Conservation (phyloP, 2,329 filamentous ascomycete species). For the Aspergillus latus region DNA sequence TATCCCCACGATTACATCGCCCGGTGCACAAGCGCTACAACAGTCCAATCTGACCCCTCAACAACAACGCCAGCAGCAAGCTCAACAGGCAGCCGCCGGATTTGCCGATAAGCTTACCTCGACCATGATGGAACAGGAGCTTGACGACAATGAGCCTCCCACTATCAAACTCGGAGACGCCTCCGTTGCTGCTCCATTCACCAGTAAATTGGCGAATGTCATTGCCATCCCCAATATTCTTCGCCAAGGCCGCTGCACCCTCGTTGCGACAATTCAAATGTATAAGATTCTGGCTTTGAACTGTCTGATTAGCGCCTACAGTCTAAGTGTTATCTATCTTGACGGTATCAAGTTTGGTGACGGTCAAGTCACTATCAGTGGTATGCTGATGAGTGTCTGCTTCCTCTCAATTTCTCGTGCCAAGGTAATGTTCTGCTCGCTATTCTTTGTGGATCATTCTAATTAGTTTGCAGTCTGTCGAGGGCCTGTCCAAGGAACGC, state of each 20-base stretch:
- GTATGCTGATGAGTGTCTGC: conserved; percentile 99
- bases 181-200: conserved; percentile 95
- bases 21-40: conserved; percentile 62
- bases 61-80: conserved; percentile 55
- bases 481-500: conserved; percentile 92
- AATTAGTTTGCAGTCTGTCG: conserved; percentile 65
- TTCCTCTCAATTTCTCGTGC: conserved; percentile 98
- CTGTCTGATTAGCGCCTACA: conserved; percentile 97
- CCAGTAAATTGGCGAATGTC: conserved; percentile 94
- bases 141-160: conserved; percentile 87
- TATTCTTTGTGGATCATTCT: conserved; percentile 11
- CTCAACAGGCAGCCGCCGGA: conserved; percentile 68
- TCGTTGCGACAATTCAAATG: conserved; percentile 99
- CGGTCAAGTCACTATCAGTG: conserved; percentile 96
- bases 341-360: conserved; percentile 99
- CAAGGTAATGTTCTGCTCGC: conserved; percentile 53
- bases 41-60: conserved; percentile 50
- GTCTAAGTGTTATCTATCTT: conserved; percentile 89
- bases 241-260: conserved; percentile 92
- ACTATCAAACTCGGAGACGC: conserved; percentile 97
- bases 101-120: conserved; percentile 84
- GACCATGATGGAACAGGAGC: conserved; percentile 84
- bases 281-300: conserved; percentile 99
- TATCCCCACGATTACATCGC: conserved; percentile 65
- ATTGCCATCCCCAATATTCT: conserved; percentile 98